Evolutionary conservation across 768 basidiomycete genomes (phyloP), one percentile per base, ranked within the genome.

Genomic region (Boletus coccyginus): DNA sequence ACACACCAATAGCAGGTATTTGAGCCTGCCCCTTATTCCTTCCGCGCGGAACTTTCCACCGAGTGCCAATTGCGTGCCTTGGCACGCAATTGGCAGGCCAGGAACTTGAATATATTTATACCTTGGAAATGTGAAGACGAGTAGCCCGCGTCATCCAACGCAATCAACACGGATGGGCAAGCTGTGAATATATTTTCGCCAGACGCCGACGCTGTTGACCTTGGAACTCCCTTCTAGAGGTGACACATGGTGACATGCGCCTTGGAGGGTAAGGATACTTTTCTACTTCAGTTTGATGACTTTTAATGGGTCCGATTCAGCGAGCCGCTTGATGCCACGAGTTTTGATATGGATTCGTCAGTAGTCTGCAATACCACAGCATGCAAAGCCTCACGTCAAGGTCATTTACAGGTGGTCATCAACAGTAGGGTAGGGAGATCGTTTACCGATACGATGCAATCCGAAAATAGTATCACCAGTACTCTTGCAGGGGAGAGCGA

Each of bases 361-460:
- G 33, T 33, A 31, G 40, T 33, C 11, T 33, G 11, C 12, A 1
- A 12, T 11, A 11, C 4, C 1, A 3, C 33, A 33, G 33, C 33
- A 33, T 33, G 12, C 33, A 33, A n/a, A 33, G 3, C 27, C 17
- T 40, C 38, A 50, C 16, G 6, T 2, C 10, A 3, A 21, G 17
- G 13, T 21, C 5, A 35, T n/a, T 31, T 36, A 52, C 38, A 63
- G 64, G 40, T 38, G 36, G 57, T 10, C 50, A 27, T 35, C 24
- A 3, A 44, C 3, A 16, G n/a, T n/a, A n/a, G n/a, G n/a, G 17
- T 10, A 19, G 46, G 40, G 4, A 53, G 38, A 24, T 5, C 33
- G 10, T 51, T 50, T 19, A 5, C 16, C 33, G 36, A 42, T 41
- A 14, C 5, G 0, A n/a, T 51, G 7, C 52, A 44, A 32, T 24